These are phyloP conservation scores for Mimosa bimucronata DNA, from an alignment of 306 rosid species.

Conservation along the genomic window DNA sequence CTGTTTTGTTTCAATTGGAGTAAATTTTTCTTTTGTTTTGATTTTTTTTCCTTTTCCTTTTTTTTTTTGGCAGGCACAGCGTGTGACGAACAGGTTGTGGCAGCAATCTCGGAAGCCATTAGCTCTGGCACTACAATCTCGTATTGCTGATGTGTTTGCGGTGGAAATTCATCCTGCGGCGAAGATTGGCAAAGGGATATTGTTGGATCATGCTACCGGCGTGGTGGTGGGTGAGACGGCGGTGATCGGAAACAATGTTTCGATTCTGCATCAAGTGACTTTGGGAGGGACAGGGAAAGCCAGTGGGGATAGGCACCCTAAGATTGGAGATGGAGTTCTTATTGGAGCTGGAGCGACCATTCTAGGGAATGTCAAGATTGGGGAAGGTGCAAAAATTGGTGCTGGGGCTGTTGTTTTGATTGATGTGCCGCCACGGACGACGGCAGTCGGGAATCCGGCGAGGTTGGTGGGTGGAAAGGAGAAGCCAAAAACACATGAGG, in stretches of 20 bases:
- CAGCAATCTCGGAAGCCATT: conserved; percentile 72
- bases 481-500: conserved; percentile 69
- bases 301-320: conserved; percentile 92
- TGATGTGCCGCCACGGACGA: conserved; percentile 75
- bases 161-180: conserved; percentile 97
- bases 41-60: no score
- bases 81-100: conserved; percentile 86
- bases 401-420: conserved; percentile 93
- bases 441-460: conserved; percentile 87
- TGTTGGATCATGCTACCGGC: conserved; percentile 91
- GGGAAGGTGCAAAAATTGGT: conserved; percentile 91
- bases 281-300: conserved; percentile 94
- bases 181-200: conserved; percentile 75
- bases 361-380: conserved; percentile 81
- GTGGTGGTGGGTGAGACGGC: conserved; percentile 98
- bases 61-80: conserved; percentile 65
- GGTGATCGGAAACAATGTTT: conserved; percentile 91
- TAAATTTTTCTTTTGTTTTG: no score
- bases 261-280: conserved; percentile 90
- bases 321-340: conserved; percentile 89
- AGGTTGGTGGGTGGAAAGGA: conserved; percentile 95
- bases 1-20: background rate
- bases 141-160: conserved; percentile 80
- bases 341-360: conserved; percentile 97
- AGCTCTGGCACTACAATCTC: conserved; percentile 85